These are phyloP conservation scores for Hortaea werneckii DNA, from an alignment of 2,329 filamentous ascomycete genomes.

Conservation along the genomic window DNA sequence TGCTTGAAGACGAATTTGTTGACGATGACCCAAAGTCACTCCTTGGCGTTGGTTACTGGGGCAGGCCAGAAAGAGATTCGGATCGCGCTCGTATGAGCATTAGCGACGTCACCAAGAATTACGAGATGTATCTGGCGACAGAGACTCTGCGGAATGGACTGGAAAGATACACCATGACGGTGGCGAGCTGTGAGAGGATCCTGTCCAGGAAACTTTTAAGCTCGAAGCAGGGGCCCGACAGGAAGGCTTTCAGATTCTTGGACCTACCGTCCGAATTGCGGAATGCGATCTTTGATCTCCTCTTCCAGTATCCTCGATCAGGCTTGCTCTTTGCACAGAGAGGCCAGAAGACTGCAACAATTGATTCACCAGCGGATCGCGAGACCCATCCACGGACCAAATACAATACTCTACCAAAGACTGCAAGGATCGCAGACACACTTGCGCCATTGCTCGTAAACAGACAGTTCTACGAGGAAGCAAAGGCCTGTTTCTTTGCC, in stretches of 20 bases:
- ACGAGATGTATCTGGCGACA: too few relatives aligned
- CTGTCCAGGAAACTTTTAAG: too few relatives aligned
- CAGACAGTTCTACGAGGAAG: background rate
- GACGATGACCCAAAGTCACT: too few relatives aligned
- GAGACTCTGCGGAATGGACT: too few relatives aligned
- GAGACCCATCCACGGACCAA: background rate
- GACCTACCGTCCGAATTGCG: constrained; percentile 4
- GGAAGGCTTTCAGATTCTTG: background rate
- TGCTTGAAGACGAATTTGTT: background rate
- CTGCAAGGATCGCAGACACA: background rate
- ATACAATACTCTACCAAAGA: background rate
- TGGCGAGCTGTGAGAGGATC: too few relatives aligned
- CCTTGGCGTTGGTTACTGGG: too few relatives aligned
- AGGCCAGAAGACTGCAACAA: background rate
- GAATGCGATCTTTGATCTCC: constrained; percentile 4
- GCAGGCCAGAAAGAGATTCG: too few relatives aligned
- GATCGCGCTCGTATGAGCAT: too few relatives aligned
- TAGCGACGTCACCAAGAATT: too few relatives aligned
- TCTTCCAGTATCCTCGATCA: background rate
- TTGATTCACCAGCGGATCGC: background rate
- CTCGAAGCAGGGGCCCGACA: background rate
- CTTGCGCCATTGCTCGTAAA: background rate
- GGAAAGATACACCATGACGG: too few relatives aligned
- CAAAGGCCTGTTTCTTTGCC: background rate
- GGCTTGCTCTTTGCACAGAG: background rate